Conservation (phyloP, 768 basidiomycete genomes). For the Lanmaoa rubissima region DNA sequence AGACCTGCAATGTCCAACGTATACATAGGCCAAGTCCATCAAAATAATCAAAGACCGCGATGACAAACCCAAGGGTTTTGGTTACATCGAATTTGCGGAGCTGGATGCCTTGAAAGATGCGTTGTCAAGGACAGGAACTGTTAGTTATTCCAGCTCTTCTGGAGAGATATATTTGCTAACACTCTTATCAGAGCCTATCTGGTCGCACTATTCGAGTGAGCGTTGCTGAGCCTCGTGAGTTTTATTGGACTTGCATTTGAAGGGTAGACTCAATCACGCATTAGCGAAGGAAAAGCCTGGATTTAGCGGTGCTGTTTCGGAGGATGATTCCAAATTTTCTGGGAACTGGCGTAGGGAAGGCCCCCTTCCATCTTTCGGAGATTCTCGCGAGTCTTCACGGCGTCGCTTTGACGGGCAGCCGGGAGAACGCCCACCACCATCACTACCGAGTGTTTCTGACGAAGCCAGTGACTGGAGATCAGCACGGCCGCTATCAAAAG, state of each 20-base stretch:
- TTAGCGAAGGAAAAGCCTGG: slow-evolving; percentile 75
- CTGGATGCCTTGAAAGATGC: slow-evolving; percentile 85
- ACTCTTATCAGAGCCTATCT: slow-evolving; percentile 52
- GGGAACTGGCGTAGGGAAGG: slow-evolving; percentile 85
- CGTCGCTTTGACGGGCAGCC: slow-evolving; percentile 62
- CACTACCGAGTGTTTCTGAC: slow-evolving; percentile 55
- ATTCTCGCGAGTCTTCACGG: slow-evolving; percentile 61
- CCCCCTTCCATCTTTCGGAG: slow-evolving; percentile 69
- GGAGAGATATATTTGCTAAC: not conserved
- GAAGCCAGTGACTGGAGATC: slow-evolving; percentile 72
- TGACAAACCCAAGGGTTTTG: slow-evolving; percentile 96
- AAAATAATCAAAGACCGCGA: slow-evolving; percentile 94
- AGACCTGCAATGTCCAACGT: not conserved
- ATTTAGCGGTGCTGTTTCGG: slow-evolving; percentile 48
- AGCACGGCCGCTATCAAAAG: slow-evolving; percentile 39
- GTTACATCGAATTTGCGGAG: slow-evolving; percentile 93
- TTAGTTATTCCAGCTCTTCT: slow-evolving; percentile 37
- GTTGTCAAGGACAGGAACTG: slow-evolving; percentile 65
- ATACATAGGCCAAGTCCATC: slow-evolving; percentile 65
- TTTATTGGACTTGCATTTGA: not conserved
- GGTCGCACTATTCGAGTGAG: slow-evolving; percentile 85
- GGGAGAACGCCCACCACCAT: slow-evolving; percentile 42
- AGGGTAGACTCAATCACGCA: slow-evolving; percentile 9
- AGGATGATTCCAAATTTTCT: slow-evolving; percentile 81
- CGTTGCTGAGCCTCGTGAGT: slow-evolving; percentile 95